These are phyloP conservation scores for Pulveroboletus sp. DNA, from an alignment of 768 basidiomycete genomes.

Conservation along the genomic window DNA sequence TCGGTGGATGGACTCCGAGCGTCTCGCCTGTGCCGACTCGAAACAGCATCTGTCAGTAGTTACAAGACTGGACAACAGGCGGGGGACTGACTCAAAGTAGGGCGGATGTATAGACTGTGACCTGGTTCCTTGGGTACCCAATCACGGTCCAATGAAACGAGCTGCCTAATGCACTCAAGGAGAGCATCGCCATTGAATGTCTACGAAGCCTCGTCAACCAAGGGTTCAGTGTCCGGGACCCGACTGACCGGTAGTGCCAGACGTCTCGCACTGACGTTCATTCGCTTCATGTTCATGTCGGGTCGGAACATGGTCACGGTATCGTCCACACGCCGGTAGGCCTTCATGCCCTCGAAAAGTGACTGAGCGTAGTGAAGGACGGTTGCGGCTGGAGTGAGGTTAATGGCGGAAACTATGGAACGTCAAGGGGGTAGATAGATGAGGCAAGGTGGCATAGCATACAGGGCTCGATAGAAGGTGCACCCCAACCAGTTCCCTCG, in stretches of 20 bases:
- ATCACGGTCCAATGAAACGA: constrained; percentile 75
- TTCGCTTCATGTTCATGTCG: constrained; percentile 96
- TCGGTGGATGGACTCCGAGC: constrained; percentile 52
- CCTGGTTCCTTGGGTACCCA: constrained; percentile 91
- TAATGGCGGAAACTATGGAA: constrained; percentile 20
- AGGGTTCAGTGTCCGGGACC: not conserved
- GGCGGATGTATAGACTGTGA: constrained; percentile 89
- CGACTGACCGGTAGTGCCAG: constrained; percentile 67
- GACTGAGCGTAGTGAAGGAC: constrained; percentile 93
- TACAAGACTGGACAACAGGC: not conserved
- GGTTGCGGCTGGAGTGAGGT: constrained; percentile 39
- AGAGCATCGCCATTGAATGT: constrained; percentile 74
- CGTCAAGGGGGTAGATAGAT: constrained; percentile 1
- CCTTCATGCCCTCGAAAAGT: constrained; percentile 93
- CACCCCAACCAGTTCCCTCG: constrained; percentile 68
- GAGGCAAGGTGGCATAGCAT: constrained; percentile 25
- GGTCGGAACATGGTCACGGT: constrained; percentile 85
- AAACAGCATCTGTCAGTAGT: constrained; percentile 4
- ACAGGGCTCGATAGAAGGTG: constrained; percentile 83
- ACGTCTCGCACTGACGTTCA: constrained; percentile 80
- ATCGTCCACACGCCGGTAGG: constrained; percentile 71
- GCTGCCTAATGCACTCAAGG: constrained; percentile 77
- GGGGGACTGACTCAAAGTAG: constrained; percentile 55
- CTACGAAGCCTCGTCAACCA: constrained; percentile 33
- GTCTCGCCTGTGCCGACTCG: constrained; percentile 65